Conservation (phyloP, 257 asterid species). For the Scutellaria barbata region DNA sequence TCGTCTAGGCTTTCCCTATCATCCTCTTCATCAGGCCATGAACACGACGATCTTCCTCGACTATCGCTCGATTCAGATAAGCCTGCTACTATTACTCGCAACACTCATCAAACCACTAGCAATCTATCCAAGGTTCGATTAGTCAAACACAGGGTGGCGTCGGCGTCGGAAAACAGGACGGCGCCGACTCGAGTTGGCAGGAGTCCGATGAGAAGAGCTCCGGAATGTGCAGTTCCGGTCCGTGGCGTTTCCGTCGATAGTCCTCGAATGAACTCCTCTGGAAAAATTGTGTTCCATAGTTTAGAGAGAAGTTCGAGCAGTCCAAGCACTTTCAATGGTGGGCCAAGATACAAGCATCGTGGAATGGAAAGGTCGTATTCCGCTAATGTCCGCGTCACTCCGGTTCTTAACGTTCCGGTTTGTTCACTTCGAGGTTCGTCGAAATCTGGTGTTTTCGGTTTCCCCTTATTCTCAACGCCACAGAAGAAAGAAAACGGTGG, state of each 20-base stretch:
- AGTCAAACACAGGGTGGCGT: constrained; percentile 50
- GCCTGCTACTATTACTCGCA: constrained; percentile 39
- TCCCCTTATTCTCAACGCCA: constrained; percentile 74
- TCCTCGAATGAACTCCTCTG: constrained; percentile 92
- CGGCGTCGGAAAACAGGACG: constrained; percentile 54
- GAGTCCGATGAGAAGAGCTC: constrained; percentile 51
- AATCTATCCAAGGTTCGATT: constrained; percentile 57
- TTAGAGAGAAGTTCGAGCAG: constrained; percentile 96
- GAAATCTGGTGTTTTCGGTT: constrained; percentile 80
- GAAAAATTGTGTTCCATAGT: constrained; percentile 86
- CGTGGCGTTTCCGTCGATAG: constrained; percentile 78
- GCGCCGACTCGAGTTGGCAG: constrained; percentile 50
- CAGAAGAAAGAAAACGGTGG: constrained; percentile 53
- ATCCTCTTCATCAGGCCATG: constrained; percentile 75
- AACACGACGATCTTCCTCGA: constrained; percentile 73
- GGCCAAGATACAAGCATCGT: constrained; percentile 65
- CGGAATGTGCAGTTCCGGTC: constrained; percentile 45
- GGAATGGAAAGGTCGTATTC: constrained; percentile 97
- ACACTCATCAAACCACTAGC: constrained; percentile 36
- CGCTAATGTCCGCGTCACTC: constrained; percentile 84
- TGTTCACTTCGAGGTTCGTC: constrained; percentile 84
- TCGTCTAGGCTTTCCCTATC: constrained; percentile 75
- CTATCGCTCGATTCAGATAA: constrained; percentile 71
- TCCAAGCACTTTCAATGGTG: constrained; percentile 84
- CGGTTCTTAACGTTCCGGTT: constrained; percentile 92